Conservation (phyloP, 192 early-diverging fungal genomes). For the Backusella westeae region DNA sequence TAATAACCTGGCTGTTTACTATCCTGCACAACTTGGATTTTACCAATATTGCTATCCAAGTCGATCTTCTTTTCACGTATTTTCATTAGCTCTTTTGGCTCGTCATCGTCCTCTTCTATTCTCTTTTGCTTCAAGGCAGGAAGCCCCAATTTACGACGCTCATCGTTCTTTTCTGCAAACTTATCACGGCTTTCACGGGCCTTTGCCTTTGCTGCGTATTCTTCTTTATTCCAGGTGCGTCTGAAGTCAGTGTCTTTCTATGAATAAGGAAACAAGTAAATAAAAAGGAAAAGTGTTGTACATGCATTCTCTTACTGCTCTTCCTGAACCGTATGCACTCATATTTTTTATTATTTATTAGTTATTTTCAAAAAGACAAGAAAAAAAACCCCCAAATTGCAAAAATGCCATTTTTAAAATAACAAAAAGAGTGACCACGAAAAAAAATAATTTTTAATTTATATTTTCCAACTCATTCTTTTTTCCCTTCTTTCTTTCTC, state of each 20-base stretch:
- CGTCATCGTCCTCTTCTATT: constrained; percentile 12
- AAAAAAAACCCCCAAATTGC: neutral
- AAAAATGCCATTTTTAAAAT: neutral
- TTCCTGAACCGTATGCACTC: constrained; percentile 25
- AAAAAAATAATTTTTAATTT: too few species aligned
- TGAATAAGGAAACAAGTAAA: neutral
- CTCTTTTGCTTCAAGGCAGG: constrained; percentile 23
- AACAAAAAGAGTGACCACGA: too few species aligned
- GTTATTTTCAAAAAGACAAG: neutral
- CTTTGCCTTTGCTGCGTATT: constrained; percentile 39
- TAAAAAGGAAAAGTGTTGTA: neutral
- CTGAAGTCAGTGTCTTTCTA: constrained; percentile 44
- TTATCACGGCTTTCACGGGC: constrained; percentile 31
- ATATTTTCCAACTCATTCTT: too few species aligned
- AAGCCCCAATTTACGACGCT: constrained; percentile 37
- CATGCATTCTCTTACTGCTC: constrained; percentile 9
- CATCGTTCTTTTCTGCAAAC: constrained; percentile 33
- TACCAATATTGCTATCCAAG: constrained; percentile 74
- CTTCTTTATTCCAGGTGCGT: constrained; percentile 43
- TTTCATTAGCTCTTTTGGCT: constrained; percentile 32
- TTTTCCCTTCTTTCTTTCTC: too few species aligned
- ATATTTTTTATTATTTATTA: neutral
- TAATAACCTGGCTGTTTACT: constrained; percentile 86
- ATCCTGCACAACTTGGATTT: constrained; percentile 76
- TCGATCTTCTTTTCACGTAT: constrained; percentile 57